Percentiles rank a stretch among this genome's conserved stretches.
These are phyloP conservation scores for Fusarium kyushuense DNA, from an alignment of 2,329 filamentous ascomycete genomes.

Conservation along the genomic window DNA sequence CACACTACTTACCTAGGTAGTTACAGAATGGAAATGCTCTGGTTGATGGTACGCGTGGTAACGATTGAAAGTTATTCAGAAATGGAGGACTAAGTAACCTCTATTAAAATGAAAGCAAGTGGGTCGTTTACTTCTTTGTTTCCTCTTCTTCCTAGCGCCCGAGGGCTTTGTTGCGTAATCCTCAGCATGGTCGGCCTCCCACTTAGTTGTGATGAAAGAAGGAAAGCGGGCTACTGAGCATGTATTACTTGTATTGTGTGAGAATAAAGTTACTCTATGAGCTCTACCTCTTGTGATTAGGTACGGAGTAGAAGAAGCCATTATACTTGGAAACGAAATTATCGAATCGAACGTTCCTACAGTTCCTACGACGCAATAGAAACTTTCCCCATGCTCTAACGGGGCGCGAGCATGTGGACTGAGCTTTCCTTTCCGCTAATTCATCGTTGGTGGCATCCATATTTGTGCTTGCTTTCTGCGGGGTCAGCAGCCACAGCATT, in stretches of 20 bases:
- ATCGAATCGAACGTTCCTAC: too few species aligned
- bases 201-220: too few species aligned
- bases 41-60: background rate
- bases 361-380: background rate
- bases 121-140: too few species aligned
- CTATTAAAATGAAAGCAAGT: background rate
- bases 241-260: too few species aligned
- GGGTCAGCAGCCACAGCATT: background rate
- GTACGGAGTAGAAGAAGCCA: too few species aligned
- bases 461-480: background rate
- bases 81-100: background rate
- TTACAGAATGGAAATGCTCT: background rate
- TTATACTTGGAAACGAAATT: too few species aligned
- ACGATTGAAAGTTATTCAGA: background rate
- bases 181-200: constrained; percentile 40
- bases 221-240: too few species aligned
- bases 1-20: too few species aligned
- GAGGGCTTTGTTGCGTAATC: constrained; percentile 11
- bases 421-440: background rate
- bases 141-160: background rate
- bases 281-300: too few species aligned
- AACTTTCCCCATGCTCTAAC: background rate
- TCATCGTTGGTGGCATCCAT: background rate
- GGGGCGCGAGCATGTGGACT: background rate
- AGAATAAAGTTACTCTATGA: too few species aligned